These are phyloP conservation scores for Cutaneotrichosporon cyanovorans DNA, from an alignment of 1,284 basidiomycete species.

Conservation along the genomic window DNA sequence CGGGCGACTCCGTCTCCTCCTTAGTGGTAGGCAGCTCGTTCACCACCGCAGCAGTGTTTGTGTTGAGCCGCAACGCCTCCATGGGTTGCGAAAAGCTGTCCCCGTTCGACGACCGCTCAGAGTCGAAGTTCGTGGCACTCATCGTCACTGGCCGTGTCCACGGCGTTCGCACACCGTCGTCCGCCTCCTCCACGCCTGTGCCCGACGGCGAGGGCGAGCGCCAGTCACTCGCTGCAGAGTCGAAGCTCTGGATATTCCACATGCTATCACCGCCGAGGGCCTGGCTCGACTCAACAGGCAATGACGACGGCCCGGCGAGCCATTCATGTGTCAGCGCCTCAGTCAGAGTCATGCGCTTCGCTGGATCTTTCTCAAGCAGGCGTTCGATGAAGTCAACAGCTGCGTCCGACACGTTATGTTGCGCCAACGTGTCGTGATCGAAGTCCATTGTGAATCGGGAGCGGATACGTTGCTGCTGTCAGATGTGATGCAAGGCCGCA, in stretches of 20 bases:
- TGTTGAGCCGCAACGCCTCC: slow-evolving; percentile 26
- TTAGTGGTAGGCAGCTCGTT: not conserved
- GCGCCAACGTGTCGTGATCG: slow-evolving; percentile 55
- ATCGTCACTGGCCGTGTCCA: slow-evolving; percentile 32
- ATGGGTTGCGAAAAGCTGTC: slow-evolving; percentile 39
- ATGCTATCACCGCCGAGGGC: slow-evolving; percentile 34
- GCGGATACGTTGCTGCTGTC: slow-evolving; percentile 46
- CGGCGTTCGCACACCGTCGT: not conserved
- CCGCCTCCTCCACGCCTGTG: slow-evolving; percentile 12
- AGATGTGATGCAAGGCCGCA: not conserved
- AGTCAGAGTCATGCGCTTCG: slow-evolving; percentile 53
- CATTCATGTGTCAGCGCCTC: slow-evolving; percentile 60
- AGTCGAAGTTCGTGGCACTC: slow-evolving; percentile 34
- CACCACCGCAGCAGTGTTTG: slow-evolving; percentile 1
- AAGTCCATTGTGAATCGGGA: slow-evolving; percentile 56
- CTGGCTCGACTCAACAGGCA: slow-evolving; percentile 23
- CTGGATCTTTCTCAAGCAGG: slow-evolving; percentile 53
- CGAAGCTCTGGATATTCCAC: slow-evolving; percentile 37
- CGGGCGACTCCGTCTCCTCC: not conserved
- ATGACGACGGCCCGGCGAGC: slow-evolving; percentile 48
- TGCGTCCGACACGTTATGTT: slow-evolving; percentile 25
- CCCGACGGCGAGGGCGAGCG: slow-evolving; percentile 8
- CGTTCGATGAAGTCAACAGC: slow-evolving; percentile 50
- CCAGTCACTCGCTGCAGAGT: slow-evolving; percentile 13
- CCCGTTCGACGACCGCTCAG: slow-evolving; percentile 8